These are phyloP conservation scores for Leccinum subrobustum DNA, from an alignment of 1,284 basidiomycete genomes.

Conservation along the genomic window DNA sequence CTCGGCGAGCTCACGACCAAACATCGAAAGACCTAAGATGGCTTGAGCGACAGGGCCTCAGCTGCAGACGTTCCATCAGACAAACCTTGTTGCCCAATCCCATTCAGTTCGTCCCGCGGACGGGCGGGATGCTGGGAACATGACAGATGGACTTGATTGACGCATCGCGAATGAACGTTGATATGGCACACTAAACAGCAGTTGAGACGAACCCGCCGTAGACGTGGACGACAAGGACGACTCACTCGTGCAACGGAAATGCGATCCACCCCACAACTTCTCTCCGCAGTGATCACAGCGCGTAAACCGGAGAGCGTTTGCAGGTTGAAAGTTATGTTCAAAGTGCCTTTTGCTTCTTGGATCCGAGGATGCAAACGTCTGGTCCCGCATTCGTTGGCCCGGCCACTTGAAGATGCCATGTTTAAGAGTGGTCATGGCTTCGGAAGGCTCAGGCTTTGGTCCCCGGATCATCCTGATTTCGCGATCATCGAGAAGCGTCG, in stretches of 20 bases:
- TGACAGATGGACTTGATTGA: slow-evolving; percentile 53
- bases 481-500: slow-evolving; percentile 29
- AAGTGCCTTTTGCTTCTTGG: slow-evolving; percentile 44
- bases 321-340: slow-evolving; percentile 88
- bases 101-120: slow-evolving; percentile 36
- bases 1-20: slow-evolving; percentile 84
- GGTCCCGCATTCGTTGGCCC: slow-evolving; percentile 45
- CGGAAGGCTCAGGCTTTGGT: slow-evolving; percentile 24
- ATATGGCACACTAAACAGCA: slow-evolving; percentile 57
- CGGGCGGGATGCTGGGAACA: slow-evolving; percentile 52
- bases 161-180: slow-evolving; percentile 74
- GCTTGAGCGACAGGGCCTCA: slow-evolving; percentile 8
- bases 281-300: slow-evolving; percentile 95
- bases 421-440: slow-evolving; percentile 42
- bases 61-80: slow-evolving; percentile 5
- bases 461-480: slow-evolving; percentile 29
- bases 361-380: slow-evolving; percentile 27
- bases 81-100: slow-evolving; percentile 24
- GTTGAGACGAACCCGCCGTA: slow-evolving; percentile 9
- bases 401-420: slow-evolving; percentile 66
- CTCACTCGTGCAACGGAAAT: slow-evolving; percentile 82
- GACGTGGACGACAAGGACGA: neutral
- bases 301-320: slow-evolving; percentile 86
- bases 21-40: slow-evolving; percentile 79
- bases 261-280: slow-evolving; percentile 98